Evolutionary conservation across 306 rosid species (phyloP).

Genomic region (Vigna nakashimae): DNA sequence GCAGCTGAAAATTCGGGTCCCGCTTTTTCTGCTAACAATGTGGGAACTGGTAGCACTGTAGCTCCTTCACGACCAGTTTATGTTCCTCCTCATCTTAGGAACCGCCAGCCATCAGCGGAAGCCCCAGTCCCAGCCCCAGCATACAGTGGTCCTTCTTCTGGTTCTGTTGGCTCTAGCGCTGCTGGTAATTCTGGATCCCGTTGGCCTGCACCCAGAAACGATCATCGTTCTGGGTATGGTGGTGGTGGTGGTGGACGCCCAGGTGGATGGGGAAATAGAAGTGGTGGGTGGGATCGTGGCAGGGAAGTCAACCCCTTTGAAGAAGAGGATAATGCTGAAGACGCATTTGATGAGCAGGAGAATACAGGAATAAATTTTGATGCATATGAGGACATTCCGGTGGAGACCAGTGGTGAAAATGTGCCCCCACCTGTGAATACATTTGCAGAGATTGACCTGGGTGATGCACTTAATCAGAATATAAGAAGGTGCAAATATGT

Average conservation of each 20-base stretch:
- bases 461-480: conserved; percentile 74
- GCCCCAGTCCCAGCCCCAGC: conserved; percentile 53
- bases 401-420: conserved; percentile 84
- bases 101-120: conserved; percentile 58
- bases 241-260: conserved; percentile 54
- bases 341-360: conserved; percentile 58
- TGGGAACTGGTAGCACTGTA: conserved; percentile 37
- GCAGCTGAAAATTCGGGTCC: conserved; percentile 72
- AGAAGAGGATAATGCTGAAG: conserved; percentile 64
- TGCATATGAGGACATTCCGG: conserved; percentile 91
- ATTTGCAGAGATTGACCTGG: conserved; percentile 90
- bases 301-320: conserved; percentile 84
- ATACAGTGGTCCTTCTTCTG: conserved; percentile 46
- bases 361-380: conserved; percentile 74
- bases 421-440: conserved; percentile 83
- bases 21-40: conserved; percentile 55
- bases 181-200: conserved; percentile 52
- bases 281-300: conserved; percentile 82
- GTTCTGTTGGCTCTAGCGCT: background rate
- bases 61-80: conserved; percentile 61
- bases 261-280: conserved; percentile 65
- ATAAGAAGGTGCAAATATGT: conserved; percentile 84
- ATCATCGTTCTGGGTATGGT: conserved; percentile 59
- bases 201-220: conserved; percentile 61
- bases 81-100: conserved; percentile 89